Percentiles rank a stretch among this genome's conserved stretches.
phyloP scores from a whole-genome alignment of 148 eudicot genomes.

The Selenicereus undatus region DNA sequence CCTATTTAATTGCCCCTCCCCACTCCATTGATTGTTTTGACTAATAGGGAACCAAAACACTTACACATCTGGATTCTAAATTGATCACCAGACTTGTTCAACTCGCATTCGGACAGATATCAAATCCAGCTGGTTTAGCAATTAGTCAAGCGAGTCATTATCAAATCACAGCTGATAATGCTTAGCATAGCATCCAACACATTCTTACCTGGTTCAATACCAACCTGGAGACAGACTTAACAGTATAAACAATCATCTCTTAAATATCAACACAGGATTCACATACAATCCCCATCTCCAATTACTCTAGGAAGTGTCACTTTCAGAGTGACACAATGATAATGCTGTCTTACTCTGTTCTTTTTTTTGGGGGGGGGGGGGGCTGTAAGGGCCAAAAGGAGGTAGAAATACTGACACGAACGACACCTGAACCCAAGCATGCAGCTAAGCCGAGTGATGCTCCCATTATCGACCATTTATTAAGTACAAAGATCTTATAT shows the following conservation, averaged over 20 bases:
- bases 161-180: neutral
- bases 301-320: neutral
- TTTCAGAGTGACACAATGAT: neutral
- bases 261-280: neutral
- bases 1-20: neutral
- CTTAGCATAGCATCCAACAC: neutral
- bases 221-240: conserved; percentile 11
- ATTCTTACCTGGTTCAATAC: conserved; percentile 3
- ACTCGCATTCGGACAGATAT: neutral
- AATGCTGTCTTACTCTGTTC: no score
- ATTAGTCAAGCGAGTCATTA: neutral
- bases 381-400: no score
- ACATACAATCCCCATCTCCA: neutral
- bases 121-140: neutral
- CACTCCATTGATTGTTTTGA: no score
- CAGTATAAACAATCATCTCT: neutral
- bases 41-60: no score
- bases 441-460: no score
- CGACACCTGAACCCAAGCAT: no score
- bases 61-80: no score
- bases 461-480: neutral
- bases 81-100: no score
- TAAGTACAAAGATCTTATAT: neutral
- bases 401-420: no score
- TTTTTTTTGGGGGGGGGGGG: no score